Percentiles rank a stretch among this genome's conserved stretches.
These are phyloP conservation scores for Spinellus fusiger DNA, from an alignment of 192 early-diverging fungal species.

Conservation along the genomic window DNA sequence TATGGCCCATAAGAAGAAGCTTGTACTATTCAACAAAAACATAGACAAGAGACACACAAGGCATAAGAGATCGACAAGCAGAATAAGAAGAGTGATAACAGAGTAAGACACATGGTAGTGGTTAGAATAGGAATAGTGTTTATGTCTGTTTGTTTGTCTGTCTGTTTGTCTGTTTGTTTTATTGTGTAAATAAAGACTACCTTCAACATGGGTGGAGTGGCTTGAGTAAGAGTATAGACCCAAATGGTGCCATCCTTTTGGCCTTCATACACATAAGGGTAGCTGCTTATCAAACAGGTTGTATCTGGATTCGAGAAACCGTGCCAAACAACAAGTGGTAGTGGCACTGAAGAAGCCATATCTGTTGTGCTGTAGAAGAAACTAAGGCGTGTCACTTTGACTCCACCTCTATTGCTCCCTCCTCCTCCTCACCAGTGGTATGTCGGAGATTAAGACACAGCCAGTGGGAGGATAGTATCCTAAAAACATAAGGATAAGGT, in stretches of 20 bases:
- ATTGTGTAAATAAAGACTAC: too few species aligned
- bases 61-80: neutral
- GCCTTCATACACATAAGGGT: conserved; percentile 41
- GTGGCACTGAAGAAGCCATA: conserved; percentile 45
- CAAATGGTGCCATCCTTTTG: conserved; percentile 50
- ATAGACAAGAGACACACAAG: neutral
- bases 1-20: conserved; percentile 45
- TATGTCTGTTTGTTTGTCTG: too few species aligned
- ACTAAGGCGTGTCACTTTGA: too few species aligned
- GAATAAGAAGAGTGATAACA: neutral
- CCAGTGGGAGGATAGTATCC: too few species aligned
- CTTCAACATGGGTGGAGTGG: conserved; percentile 3
- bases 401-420: too few species aligned
- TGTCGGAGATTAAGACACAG: too few species aligned
- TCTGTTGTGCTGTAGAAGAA: neutral
- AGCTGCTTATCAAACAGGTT: conserved; percentile 32
- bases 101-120: too few species aligned
- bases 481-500: too few species aligned
- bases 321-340: conserved; percentile 47
- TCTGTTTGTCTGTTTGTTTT: too few species aligned
- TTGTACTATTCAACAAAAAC: conserved; percentile 18
- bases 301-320: conserved; percentile 27
- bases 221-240: conserved; percentile 31
- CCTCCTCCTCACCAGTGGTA: too few species aligned
- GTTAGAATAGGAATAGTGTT: too few species aligned